These are phyloP conservation scores for Xylariaceae sp. DNA, from an alignment of 2,329 filamentous ascomycete genomes.

Conservation along the genomic window DNA sequence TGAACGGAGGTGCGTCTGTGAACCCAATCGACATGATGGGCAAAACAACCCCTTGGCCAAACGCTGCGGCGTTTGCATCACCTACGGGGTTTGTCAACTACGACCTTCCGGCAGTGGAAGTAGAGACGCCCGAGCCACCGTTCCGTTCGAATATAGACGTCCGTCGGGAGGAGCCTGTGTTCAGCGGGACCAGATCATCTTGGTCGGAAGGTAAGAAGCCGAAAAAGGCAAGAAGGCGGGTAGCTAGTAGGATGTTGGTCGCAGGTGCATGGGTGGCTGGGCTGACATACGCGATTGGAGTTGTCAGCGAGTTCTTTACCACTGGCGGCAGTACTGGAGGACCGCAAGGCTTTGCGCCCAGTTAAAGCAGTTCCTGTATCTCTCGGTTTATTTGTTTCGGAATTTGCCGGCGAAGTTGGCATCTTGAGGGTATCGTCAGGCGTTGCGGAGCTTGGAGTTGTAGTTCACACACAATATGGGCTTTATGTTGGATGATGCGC, in stretches of 20 bases:
- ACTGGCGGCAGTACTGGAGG: conserved; percentile 45
- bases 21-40: conserved; percentile 60
- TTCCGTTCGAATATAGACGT: conserved; percentile 43
- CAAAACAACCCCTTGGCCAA: conserved; percentile 34
- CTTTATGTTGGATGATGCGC: too few species aligned
- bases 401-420: too few species aligned
- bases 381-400: too few species aligned
- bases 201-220: conserved; percentile 28
- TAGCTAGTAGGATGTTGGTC: conserved; percentile 47
- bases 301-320: conserved; percentile 54
- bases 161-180: conserved; percentile 44
- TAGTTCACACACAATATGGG: too few species aligned
- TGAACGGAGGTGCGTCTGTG: conserved; percentile 27
- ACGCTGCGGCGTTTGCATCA: conserved; percentile 57
- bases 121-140: conserved; percentile 25
- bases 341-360: conserved; percentile 29
- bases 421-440: too few species aligned
- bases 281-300: conserved; percentile 54
- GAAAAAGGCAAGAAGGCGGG: conserved; percentile 37
- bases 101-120: conserved; percentile 38
- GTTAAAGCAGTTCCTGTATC: background rate
- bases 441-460: conserved; percentile 4
- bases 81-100: conserved; percentile 65
- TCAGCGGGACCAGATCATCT: conserved; percentile 37
- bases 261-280: conserved; percentile 54